Evolutionary conservation across 176 grass and related monocot species (phyloP).

Genomic region (Oryza longistaminata): DNA sequence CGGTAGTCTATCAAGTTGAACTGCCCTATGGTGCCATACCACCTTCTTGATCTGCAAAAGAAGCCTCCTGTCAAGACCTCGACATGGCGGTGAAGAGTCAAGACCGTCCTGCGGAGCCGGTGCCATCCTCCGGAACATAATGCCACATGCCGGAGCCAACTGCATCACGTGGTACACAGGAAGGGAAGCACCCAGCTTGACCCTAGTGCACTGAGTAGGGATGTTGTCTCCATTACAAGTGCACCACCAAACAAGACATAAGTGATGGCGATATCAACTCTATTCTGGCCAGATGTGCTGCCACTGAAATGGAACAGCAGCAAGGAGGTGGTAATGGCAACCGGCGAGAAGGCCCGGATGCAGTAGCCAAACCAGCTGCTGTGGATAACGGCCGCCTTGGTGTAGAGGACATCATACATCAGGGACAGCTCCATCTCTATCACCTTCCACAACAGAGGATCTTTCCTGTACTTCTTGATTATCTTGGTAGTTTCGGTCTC

Average conservation of each 20-base stretch:
- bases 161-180: not conserved
- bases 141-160: not conserved
- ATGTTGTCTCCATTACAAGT: conserved; percentile 15
- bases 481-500: not conserved
- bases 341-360: conserved; percentile 18
- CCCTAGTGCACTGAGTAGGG: not conserved
- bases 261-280: not conserved
- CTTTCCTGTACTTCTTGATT: too few relatives aligned
- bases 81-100: not conserved
- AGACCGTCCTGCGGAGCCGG: too few relatives aligned
- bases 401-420: conserved; percentile 46
- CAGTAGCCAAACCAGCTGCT: conserved; percentile 8
- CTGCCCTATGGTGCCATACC: conserved; percentile 25
- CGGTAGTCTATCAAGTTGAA: not conserved
- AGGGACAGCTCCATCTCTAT: conserved; percentile 37
- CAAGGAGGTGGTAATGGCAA: not conserved
- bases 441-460: too few relatives aligned
- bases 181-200: conserved; percentile 2
- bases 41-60: not conserved
- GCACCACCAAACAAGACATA: conserved; percentile 21
- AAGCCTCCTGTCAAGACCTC: not conserved
- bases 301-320: conserved; percentile 8
- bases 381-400: conserved; percentile 35
- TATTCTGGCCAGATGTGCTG: not conserved
- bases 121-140: not conserved